phyloP scores from a whole-genome alignment of 129 eudicot species.

The Pseudognaphalium luteoalbum region DNA sequence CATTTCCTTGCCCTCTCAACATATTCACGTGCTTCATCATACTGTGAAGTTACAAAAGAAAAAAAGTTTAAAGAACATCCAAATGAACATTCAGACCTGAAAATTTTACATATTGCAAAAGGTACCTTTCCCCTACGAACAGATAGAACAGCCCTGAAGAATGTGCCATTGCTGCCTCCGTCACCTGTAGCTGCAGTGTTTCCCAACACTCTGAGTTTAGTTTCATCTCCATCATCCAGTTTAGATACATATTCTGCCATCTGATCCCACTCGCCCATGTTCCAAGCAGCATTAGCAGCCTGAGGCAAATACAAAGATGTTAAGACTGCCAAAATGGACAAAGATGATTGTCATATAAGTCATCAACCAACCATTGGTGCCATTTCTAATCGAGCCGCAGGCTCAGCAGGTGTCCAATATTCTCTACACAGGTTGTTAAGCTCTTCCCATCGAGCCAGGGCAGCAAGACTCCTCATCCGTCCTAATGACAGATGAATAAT shows the following conservation, averaged over 20 bases:
- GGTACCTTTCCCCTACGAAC: constrained; percentile 89
- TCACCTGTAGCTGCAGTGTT: constrained; percentile 92
- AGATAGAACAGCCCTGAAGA: constrained; percentile 84
- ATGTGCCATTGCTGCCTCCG: constrained; percentile 94
- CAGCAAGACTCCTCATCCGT: constrained; percentile 97
- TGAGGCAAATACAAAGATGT: constrained; percentile 20
- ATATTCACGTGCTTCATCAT: constrained; percentile 95
- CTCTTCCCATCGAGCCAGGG: constrained; percentile 99
- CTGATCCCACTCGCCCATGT: constrained; percentile 99
- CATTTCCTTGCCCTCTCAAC: constrained; percentile 98
- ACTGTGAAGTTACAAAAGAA: constrained; percentile 41
- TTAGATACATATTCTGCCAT: constrained; percentile 95
- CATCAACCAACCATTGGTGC: constrained; percentile 83
- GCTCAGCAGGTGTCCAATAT: constrained; percentile 97
- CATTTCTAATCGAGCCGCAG: constrained; percentile 95
- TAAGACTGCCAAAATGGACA: constrained; percentile 18
- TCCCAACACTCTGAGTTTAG: constrained; percentile 74
- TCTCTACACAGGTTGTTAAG: constrained; percentile 92
- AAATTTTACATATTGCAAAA: constrained; percentile 10
- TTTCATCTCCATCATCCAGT: constrained; percentile 97
- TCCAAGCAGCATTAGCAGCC: constrained; percentile 99
- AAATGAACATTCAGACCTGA: constrained; percentile 6
- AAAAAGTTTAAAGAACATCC: constrained; percentile 8
- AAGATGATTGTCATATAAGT: constrained; percentile 3
- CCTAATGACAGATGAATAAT: constrained; percentile 45